A percentile compares a stretch with the other conserved stretches of the same genome.
Conservation (phyloP, 2,329 filamentous ascomycete genomes). For the Chaetomiaceae sp. region DNA sequence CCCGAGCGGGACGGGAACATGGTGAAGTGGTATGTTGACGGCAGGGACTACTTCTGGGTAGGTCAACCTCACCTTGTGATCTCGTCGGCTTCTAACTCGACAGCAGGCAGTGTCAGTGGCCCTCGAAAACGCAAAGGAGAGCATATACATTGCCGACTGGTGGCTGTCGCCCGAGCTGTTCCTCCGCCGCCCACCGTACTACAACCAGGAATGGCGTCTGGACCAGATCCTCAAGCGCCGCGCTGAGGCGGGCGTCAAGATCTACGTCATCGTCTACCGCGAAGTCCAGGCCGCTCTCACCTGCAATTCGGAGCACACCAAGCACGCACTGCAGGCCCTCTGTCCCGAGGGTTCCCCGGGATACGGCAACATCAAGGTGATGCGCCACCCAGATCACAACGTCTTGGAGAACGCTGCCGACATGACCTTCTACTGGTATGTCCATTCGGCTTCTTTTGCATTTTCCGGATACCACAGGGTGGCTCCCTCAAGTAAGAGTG, state of each 20-base stretch:
- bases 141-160: constrained; percentile 96
- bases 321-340: constrained; percentile 72
- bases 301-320: constrained; percentile 91
- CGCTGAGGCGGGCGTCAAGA: constrained; percentile 89
- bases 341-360: constrained; percentile 80
- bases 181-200: constrained; percentile 75
- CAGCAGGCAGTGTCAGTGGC: constrained; percentile 70
- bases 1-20: constrained; percentile 80
- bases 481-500: too few relatives aligned
- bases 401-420: constrained; percentile 89
- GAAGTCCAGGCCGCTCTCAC: constrained; percentile 78
- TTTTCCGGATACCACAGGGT: not conserved
- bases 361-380: constrained; percentile 80
- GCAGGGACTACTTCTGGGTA: constrained; percentile 84
- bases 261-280: constrained; percentile 89
- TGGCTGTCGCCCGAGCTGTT: constrained; percentile 91
- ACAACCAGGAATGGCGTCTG: constrained; percentile 79
- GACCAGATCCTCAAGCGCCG: constrained; percentile 83
- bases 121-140: constrained; percentile 83
- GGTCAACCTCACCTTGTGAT: not conserved
- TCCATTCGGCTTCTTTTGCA: not conserved
- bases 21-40: constrained; percentile 97
- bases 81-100: not conserved
- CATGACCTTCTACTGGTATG: constrained; percentile 84
- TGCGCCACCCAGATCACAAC: constrained; percentile 94